phyloP scores from a whole-genome alignment of 225 moss, liverwort and hornwort genomes.

The Ulota crispa region DNA sequence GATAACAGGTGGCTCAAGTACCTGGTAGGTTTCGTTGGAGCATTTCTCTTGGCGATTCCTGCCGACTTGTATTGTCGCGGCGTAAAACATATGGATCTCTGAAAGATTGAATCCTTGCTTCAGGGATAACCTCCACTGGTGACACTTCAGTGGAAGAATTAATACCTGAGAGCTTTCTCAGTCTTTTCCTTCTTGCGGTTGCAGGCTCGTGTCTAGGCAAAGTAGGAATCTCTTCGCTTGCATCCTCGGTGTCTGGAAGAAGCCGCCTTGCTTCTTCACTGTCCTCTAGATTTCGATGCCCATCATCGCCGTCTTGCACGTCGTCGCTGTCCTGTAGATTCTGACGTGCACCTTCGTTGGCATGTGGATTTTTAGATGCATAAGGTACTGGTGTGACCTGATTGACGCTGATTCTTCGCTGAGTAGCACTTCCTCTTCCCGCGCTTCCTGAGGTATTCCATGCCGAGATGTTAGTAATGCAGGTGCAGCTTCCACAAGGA shows the following conservation, averaged over 20 bases:
- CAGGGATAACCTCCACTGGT: constrained; percentile 35
- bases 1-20: constrained; percentile 15
- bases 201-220: constrained; percentile 40
- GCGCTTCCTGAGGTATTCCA: constrained; percentile 49
- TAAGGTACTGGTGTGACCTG: constrained; percentile 39
- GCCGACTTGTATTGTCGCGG: constrained; percentile 36
- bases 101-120: constrained; percentile 42
- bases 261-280: constrained; percentile 43
- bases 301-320: constrained; percentile 27
- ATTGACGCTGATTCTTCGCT: constrained; percentile 49
- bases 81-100: constrained; percentile 25
- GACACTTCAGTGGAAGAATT: constrained; percentile 32
- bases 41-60: constrained; percentile 33
- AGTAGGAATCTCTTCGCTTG: constrained; percentile 58
- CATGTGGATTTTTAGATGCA: constrained; percentile 31
- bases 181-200: constrained; percentile 45
- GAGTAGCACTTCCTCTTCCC: constrained; percentile 44
- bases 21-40: constrained; percentile 33
- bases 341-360: constrained; percentile 39
- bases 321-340: constrained; percentile 32
- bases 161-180: constrained; percentile 38
- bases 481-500: constrained; percentile 1
- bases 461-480: constrained; percentile 16
- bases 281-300: constrained; percentile 31
- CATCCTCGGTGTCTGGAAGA: constrained; percentile 49